Evolutionary conservation across 2,329 filamentous ascomycete genomes (phyloP), one percentile per base, ranked within the genome.

Genomic region (Thermothelomyces thermophilus): DNA sequence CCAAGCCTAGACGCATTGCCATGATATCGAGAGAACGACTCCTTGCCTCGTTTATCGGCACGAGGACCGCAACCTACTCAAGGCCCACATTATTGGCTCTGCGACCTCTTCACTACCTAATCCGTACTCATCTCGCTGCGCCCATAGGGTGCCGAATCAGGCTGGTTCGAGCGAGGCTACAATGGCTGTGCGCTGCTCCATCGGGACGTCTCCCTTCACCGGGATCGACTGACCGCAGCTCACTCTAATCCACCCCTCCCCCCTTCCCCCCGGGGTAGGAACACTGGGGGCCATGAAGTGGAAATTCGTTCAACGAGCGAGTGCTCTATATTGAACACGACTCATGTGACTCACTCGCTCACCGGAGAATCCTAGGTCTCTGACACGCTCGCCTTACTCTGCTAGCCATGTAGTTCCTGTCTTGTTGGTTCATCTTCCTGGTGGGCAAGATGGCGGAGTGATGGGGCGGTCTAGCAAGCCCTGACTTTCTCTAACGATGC

Each of bases 381-480:
- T 5, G 33, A 22, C 20, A 13, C 11, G 34, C 33, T 43, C 45
- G 54, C 54, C 52, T 56, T 48, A 39, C 22, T 47, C 33, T 50
- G 39, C 41, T 17, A 36, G 41, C 41, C 43, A 46, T 44, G 37
- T n/a, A n/a, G 35, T 13, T 30, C 16, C 50, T 49, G 54, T 44
- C 49, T 51, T 37, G 28, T 28, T 42, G n/a, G 28, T 16, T 30
- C 45, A 19, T 34, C 19, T 49, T 28, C 28, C 40, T 26, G 39
- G 34, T 48, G 45, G 47, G 36, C 51, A 49, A 5, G 13, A 51
- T 52, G 47, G 47, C 47, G 46, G 41, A 52, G 54, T 28, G 37
- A 40, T 42, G 48, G 40, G 39, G 53, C 37, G n/a, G n/a, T 46
- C 48, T 51, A 48, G 37, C 46, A n/a, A 42, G 36, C 35, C 44